phyloP scores from a whole-genome alignment of 2,329 filamentous ascomycete genomes.

The Chaetomiaceae sp. region DNA sequence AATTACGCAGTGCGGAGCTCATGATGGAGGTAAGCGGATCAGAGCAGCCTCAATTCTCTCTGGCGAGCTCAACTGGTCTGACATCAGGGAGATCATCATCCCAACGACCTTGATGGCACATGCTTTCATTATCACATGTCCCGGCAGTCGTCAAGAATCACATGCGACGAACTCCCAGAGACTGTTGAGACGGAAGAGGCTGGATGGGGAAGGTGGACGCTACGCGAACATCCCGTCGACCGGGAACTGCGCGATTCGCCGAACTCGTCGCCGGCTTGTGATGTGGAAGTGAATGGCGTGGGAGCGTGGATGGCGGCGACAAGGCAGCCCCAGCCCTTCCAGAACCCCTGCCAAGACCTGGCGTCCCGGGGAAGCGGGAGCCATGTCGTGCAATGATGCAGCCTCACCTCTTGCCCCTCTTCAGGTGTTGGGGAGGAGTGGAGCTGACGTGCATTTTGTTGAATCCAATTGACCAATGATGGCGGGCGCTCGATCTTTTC shows the following conservation, averaged over 20 bases:
- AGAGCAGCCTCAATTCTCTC: too few species aligned
- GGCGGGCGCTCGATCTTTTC: not conserved
- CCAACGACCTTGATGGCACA: too few species aligned
- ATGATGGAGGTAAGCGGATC: too few species aligned
- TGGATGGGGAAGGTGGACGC: conserved; percentile 3
- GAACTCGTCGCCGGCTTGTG: not conserved
- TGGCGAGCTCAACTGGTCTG: too few species aligned
- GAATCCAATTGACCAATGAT: conserved; percentile 18
- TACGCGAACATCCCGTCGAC: not conserved
- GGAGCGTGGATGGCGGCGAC: too few species aligned
- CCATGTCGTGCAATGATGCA: conserved; percentile 14
- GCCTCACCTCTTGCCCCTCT: too few species aligned
- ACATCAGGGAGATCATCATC: too few species aligned
- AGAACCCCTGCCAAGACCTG: conserved; percentile 14
- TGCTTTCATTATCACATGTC: too few species aligned
- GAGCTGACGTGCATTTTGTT: conserved; percentile 14
- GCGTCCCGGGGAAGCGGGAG: conserved; percentile 15
- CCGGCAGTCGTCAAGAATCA: too few species aligned
- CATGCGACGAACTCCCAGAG: too few species aligned
- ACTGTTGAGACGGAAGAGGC: not conserved
- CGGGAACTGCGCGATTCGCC: not conserved
- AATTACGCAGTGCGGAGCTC: too few species aligned
- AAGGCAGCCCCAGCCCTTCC: not conserved
- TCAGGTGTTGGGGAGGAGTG: conserved; percentile 20
- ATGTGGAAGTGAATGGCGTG: too few species aligned